Base-by-base conservation (phyloP, 2,329 filamentous ascomycete species). In the Ophiostoma populinum region DNA sequence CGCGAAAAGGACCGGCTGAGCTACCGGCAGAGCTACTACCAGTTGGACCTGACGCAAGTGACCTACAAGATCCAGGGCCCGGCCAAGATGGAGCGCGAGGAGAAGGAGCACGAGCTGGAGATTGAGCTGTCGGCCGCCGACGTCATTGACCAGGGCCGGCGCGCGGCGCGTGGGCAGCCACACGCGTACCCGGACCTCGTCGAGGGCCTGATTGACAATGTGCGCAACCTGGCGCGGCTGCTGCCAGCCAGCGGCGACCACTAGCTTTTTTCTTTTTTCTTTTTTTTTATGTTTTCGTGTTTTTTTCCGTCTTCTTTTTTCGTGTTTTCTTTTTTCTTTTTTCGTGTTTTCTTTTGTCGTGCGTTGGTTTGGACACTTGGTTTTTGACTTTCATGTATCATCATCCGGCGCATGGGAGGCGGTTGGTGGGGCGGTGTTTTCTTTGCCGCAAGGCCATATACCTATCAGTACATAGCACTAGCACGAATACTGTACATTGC, bases 31-130 rank as follows among this genome's bases (percentile, higher is more conserved):
- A 67, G 85, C 26, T 74, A 72, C 36, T 94, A 92, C 51, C 81
- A 90, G 51, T 69, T 98, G 46, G 90, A 98, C 55, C 61, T 98
- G 34, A 98, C 90, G 0, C 86, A 94, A 53, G 90, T 98, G 27
- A 79, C 74, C 9, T 65, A 45, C 42, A 43, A 43, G 35, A 32
- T 43, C n/a, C 36, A 40, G 8, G 44, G 44, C 7, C 42, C 40
- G 7, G 47, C 64, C 52, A 57, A 55, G 20, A 46, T 54, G 16
- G 51, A 55, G 9, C 57, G 56, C 19, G 40, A 48, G 1, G 63
- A 67, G 37, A 82, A 81, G 45, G 76, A 80, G 43, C 80, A 87
- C 49, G 82, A 92, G 55, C 63, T 90, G 6, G 82, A 92, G 50
- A 66, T 92, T 32, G 82, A 90, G 51, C 53, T 90, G 11, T 62